Evolutionary conservation across 192 early-diverging fungal genomes (phyloP).

Genomic region (Entrophospora sp.): DNA sequence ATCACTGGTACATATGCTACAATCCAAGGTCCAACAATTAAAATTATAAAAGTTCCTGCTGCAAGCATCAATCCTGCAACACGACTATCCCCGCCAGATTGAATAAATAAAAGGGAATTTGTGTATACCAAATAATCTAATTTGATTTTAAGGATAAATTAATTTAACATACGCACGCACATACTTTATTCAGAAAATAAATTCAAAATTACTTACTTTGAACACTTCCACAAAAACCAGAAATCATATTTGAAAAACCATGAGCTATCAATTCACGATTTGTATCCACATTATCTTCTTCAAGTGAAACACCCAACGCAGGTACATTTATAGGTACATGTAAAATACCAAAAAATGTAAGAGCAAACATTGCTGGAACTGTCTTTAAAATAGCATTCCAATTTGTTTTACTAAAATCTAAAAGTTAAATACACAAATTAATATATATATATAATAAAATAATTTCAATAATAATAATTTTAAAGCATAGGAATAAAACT

Average conservation of each 20-base stretch:
- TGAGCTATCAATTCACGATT: constrained; percentile 91
- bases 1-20: constrained; percentile 89
- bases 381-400: constrained; percentile 59
- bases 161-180: too few species aligned
- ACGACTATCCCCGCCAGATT: too few species aligned
- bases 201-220: constrained; percentile 50
- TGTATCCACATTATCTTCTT: constrained; percentile 78
- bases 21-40: constrained; percentile 75
- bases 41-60: constrained; percentile 60
- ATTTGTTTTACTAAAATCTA: constrained; percentile 56
- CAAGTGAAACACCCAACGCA: constrained; percentile 84
- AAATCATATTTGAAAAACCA: constrained; percentile 78
- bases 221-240: constrained; percentile 68
- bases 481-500: too few species aligned
- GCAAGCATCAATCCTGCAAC: constrained; percentile 78
- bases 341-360: constrained; percentile 91
- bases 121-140: constrained; percentile 88
- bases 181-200: too few species aligned
- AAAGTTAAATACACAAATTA: neutral
- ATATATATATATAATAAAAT: neutral
- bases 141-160: too few species aligned
- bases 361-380: constrained; percentile 82
- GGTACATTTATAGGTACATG: constrained; percentile 98
- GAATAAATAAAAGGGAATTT: constrained; percentile 84
- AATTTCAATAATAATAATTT: neutral